phyloP scores from a whole-genome alignment of 1,284 basidiomycete genomes.

The Hortiboletus rubellus region DNA sequence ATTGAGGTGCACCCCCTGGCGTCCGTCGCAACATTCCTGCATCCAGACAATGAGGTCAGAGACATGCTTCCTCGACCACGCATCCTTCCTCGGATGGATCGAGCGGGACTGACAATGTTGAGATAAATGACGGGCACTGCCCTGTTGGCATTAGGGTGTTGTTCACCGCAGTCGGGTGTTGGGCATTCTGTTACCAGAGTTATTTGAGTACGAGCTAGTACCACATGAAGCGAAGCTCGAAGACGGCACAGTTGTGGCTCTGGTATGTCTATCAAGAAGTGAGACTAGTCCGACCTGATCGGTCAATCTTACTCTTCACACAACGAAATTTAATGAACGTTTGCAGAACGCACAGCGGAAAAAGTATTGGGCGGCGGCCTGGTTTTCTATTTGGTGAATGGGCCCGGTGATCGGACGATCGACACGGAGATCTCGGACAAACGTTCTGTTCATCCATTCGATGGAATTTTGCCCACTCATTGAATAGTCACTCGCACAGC shows the following conservation, averaged over 20 bases:
- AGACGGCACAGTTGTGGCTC: slow-evolving; percentile 58
- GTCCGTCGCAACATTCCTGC: slow-evolving; percentile 59
- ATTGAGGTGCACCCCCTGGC: not conserved
- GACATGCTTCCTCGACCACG: no score
- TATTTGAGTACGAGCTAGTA: slow-evolving; percentile 51
- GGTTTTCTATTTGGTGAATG: slow-evolving; percentile 80
- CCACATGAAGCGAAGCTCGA: slow-evolving; percentile 48
- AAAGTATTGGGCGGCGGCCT: slow-evolving; percentile 87
- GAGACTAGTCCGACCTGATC: no score
- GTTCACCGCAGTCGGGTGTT: slow-evolving; percentile 49
- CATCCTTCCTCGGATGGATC: no score
- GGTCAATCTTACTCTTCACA: no score
- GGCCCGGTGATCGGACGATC: no score
- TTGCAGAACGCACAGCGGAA: slow-evolving; percentile 94
- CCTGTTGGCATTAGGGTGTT: slow-evolving; percentile 54
- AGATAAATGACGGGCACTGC: slow-evolving; percentile 42
- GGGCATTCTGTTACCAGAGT: slow-evolving; percentile 52
- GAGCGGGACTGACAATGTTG: no score
- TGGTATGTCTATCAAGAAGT: slow-evolving; percentile 9
- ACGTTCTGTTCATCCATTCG: not conserved
- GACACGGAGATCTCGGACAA: slow-evolving; percentile 10
- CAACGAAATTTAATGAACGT: slow-evolving; percentile 55
- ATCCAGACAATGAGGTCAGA: slow-evolving; percentile 30
- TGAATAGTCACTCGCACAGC: not conserved
- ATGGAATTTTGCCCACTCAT: not conserved